Evolutionary conservation across 441 rosid species (phyloP), one percentile per base, ranked within the genome.

Genomic region (Arabidopsis lyrata): DNA sequence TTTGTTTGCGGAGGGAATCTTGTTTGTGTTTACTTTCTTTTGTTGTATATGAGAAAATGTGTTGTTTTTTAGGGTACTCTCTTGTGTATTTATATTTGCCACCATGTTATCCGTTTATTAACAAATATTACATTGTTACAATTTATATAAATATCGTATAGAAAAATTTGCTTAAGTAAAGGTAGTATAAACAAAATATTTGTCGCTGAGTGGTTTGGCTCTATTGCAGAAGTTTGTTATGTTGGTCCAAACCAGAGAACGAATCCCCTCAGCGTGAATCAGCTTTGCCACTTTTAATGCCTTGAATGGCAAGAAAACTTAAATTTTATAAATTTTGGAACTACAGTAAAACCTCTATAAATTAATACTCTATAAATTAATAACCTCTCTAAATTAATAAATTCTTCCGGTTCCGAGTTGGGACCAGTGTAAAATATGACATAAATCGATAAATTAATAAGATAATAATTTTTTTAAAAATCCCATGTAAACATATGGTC

Each of bases 11-110:
- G 42, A 60, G 15, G 57, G 57, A 44, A 29, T 76, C 24, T 29
- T 68, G 70, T 63, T 63, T 55, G 15, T 20, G 74, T 75, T 34
- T 59, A 49, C 41, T 41, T 41, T 49, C 32, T 50, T 41, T 55
- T 29, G 39, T 70, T 49, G 27, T 49, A 55, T 54, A 48, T 76
- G 62, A 47, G 67, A 29, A n/a, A 14, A 8, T 70, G 48, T 57
- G 47, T 68, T 15, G 8, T 12, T 39, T 27, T 49, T 14, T 39
- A 4, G 0, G 41, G 50, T 63, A 41, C 41, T 50, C 6, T 48
- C 24, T 45, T 57, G 10, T 57, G 49, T 45, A 44, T 54, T 67
- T 64, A 16, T n/a, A 44, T 49, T 64, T 20, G 7, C 55, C 55
- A 9, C 4, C 45, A 11, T 34, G 35, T 5, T 35, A 35, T 34